A percentile compares a stretch with the other conserved stretches of the same genome.
phyloP scores from a whole-genome alignment of 352 stramenopile genomes.

The Pseudoperonospora humuli region DNA sequence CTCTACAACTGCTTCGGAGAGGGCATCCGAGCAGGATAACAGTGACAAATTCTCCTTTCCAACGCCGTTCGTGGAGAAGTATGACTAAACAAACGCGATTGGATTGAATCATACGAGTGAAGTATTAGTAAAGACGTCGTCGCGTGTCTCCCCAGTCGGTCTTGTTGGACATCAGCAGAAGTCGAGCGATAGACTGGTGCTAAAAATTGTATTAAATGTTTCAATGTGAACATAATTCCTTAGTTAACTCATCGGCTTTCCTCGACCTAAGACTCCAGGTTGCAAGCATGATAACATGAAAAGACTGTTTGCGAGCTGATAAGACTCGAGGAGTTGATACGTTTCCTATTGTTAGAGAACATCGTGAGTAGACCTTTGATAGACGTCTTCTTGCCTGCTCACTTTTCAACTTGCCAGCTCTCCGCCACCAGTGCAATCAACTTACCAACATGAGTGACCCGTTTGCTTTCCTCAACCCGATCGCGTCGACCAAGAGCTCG shows the following conservation, averaged over 20 bases:
- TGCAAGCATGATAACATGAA: conserved; percentile 10
- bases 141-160: conserved; percentile 11
- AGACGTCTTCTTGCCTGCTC: no score
- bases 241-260: no score
- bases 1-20: conserved; percentile 43
- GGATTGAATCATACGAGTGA: conserved; percentile 18
- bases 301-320: no score
- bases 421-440: conserved; percentile 1
- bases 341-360: background rate
- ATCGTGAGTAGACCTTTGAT: conserved; percentile 1
- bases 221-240: no score
- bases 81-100: conserved; percentile 28
- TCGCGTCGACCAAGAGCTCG: conserved; percentile 57
- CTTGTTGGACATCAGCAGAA: background rate
- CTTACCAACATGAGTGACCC: conserved; percentile 50
- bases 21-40: conserved; percentile 33
- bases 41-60: conserved; percentile 42
- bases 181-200: no score
- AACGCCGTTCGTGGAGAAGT: conserved; percentile 59
- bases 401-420: conserved; percentile 19
- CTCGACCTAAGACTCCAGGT: no score
- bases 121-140: conserved; percentile 27
- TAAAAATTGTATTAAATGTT: no score
- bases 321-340: no score
- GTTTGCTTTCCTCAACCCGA: conserved; percentile 69